Evolutionary conservation across 2,329 filamentous ascomycete genomes (phyloP), one percentile per base, ranked within the genome.

Genomic region (Endocalyx cinctus): DNA sequence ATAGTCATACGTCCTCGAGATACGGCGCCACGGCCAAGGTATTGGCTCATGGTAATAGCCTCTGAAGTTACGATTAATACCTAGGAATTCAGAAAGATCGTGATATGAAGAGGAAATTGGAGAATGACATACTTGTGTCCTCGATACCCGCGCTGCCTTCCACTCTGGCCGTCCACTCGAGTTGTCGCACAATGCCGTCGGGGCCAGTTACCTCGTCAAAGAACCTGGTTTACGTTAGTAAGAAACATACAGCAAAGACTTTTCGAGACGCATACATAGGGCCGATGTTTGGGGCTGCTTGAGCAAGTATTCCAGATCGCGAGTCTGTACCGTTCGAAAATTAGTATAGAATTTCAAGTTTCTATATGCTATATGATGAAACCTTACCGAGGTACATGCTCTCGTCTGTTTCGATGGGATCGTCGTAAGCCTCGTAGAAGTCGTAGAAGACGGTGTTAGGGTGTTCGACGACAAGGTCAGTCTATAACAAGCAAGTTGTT

Each of bases 151-250:
- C 63, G 25, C 70, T 69, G 17, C 68, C 72, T 42, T 82, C 78
- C 17, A 82, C 77, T 43, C 79, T 70, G 27, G 77, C 70, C 8
- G 79, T 83, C 67, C 75, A 84, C 51, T 84, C 79, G 13, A 83
- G 62, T 46, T 81, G 74, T 29, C 79, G 70, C 7, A 72, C 69
- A 35, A 79, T 71, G 17, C 77, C 77, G 45, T 85, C 79, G 3
- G 59, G 57, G 17, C 70, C 69, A 19, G 54, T 60, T 48, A 81
- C 70, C 40, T 77, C 69, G 41, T 81, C 76, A 67, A 70, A 80
- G 53, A 70, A 60, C 41, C 55, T 58, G 17, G 5, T n/a, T n/a
- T n/a, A n/a, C n/a, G n/a, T n/a, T n/a, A n/a, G n/a, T n/a, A n/a
- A n/a, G 20, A 23, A 23, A 23, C n/a, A 23, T 23, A 23, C 20